phyloP scores from a whole-genome alignment of 345 rosid genomes.

The Dipteronia dyeriana region DNA sequence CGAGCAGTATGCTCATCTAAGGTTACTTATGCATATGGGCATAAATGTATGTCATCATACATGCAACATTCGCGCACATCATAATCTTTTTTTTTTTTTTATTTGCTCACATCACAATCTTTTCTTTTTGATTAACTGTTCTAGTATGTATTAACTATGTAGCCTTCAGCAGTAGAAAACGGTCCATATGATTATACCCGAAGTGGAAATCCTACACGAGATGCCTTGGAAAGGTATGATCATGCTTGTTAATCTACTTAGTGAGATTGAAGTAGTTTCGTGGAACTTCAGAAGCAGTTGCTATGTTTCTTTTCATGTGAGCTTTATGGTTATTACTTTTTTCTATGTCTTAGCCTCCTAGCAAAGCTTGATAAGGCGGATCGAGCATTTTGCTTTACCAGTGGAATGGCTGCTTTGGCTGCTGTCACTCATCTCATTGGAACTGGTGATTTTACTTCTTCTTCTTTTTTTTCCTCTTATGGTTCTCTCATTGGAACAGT shows the following conservation, averaged over 20 bases:
- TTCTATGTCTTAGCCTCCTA: constrained; percentile 54
- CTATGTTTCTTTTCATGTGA: not conserved
- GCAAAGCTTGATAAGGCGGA: constrained; percentile 96
- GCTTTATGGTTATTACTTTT: not conserved
- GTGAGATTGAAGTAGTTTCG: constrained; percentile 11
- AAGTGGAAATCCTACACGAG: constrained; percentile 96
- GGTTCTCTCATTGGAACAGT: not conserved
- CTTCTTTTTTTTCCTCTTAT: not conserved
- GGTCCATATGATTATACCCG: constrained; percentile 96
- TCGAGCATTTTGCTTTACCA: constrained; percentile 93
- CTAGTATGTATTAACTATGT: constrained; percentile 17
- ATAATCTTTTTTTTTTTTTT: not conserved
- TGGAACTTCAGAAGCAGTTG: not conserved
- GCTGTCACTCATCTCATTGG: constrained; percentile 74
- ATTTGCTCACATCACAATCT: not conserved
- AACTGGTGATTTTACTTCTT: constrained; percentile 49
- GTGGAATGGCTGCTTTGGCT: constrained; percentile 98
- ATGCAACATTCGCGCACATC: not conserved
- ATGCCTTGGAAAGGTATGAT: constrained; percentile 74
- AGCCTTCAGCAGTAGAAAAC: constrained; percentile 79
- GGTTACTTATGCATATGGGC: not conserved
- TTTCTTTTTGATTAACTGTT: not conserved
- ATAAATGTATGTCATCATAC: not conserved
- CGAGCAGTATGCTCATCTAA: not conserved
- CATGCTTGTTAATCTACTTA: constrained; percentile 6